Base-by-base conservation (phyloP, 345 rosid species). In the Rhodamnia argentea region DNA sequence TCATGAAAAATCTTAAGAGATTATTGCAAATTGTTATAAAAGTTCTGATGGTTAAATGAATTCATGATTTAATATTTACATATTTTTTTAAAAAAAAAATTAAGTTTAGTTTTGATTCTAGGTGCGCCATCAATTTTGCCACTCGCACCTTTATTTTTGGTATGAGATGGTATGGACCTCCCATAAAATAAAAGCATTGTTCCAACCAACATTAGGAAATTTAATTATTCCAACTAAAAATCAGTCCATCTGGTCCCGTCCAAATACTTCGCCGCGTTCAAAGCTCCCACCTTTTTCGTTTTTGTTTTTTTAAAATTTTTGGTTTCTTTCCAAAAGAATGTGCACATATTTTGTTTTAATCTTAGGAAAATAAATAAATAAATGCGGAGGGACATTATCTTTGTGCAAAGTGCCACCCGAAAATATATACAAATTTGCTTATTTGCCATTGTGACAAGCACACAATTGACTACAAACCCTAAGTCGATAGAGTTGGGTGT, bases 1-100 rank as follows among this genome's bases (percentile, higher is more conserved):
- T 8, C 58, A 20, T 55, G 4, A 18, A 55, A 20, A 20, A 20
- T 55, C 24, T 55, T 20, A 9, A 8, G 2, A 5, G 1, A 29
- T 64, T 16, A 8, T 0, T 2, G 0, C 0, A 0, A 3, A 64
- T 3, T 64, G 0, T 64, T 16, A 0, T 62, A 0, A 62, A 62
- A 29, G 18, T 29, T 29, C 5, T 12, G 12, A 60, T 0, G 15
- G 0, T 29, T 62, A 4, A 20, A 62, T 7, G 29, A 14, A 62
- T 0, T 4, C 42, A 14, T 62, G 22, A 62, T 62, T 29, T 62
- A 0, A 10, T 9, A 62, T 62, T 62, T 62, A 7, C 16, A 62
- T 1, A 29, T 62, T 9, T 29, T 7, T 32, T 37, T 37, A 37
- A 16, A 29, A 0, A 2, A 1, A 29, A 0, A 64, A 15, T 15